Evolutionary conservation across 1,284 basidiomycete species (phyloP), one percentile per base, ranked within the genome.

Genomic region (Cutaneotrichosporon cutaneum): DNA sequence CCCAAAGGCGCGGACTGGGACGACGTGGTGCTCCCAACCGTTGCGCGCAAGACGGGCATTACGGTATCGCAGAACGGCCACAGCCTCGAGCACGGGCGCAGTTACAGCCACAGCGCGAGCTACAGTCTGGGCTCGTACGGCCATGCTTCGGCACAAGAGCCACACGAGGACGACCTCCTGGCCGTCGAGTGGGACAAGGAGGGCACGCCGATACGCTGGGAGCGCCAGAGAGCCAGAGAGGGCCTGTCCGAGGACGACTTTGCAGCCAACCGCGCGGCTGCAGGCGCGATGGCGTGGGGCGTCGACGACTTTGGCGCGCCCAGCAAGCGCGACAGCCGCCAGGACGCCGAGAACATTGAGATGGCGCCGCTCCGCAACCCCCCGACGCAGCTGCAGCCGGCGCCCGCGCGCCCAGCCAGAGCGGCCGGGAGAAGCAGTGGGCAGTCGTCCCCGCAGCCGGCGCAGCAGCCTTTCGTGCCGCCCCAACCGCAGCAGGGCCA

Each of bases 21-120:
- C 61, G 78, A 80, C 33, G 76, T 88, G 26, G 84, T 88, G 2
- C 76, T 88, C 11, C 87, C 87, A 11, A 89, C 88, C 4, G 88
- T 94, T 5, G 90, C 91, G 18, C 84, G 89, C 64, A 91, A 92
- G 81, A 87, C 87, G 71, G 90, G 90, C 3, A 68, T 72, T n/a
- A 21, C 53, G 6, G 47, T 57, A 6, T 48, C 54, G 7, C 36
- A 39, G 36, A 39, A 39, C 36, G 36, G 36, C 13, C 36, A 39
- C 36, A 16, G 36, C 18, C 36, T 39, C 36, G 36, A 39, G n/a
- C 24, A 26, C 2, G 58, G 52, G 1, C 22, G 50, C 33, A n/a
- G 22, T n/a, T 21, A 35, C 52, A 35, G 21, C 33, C 8, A 4
- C 13, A 13, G 47, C 24, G 16, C 22, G 4, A 18, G 13, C 47